A percentile compares a stretch with the other conserved stretches of the same genome.
Conservation (phyloP, 2,329 filamentous ascomycete species). For the Sclerotinia sclerotiorum region DNA sequence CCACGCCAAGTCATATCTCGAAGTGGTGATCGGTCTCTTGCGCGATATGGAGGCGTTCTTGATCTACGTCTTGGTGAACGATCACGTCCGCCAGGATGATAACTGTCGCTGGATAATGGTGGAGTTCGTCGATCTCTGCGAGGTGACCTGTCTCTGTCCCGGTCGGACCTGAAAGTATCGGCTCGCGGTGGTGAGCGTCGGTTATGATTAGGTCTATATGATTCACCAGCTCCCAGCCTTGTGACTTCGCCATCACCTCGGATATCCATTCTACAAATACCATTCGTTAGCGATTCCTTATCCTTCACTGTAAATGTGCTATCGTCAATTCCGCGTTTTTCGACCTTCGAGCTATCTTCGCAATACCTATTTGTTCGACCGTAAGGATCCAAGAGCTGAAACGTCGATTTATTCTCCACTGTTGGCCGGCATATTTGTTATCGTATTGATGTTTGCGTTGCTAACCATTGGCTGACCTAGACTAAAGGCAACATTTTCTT, state of each 20-base stretch:
- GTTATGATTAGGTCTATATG: slow-evolving; percentile 37
- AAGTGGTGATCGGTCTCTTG: slow-evolving; percentile 37
- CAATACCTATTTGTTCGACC: neutral
- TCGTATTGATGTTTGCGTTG: too few relatives aligned
- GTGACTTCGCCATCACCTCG: slow-evolving; percentile 41
- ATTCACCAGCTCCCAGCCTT: slow-evolving; percentile 40
- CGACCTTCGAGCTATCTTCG: neutral
- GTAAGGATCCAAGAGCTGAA: neutral
- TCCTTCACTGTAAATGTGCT: neutral
- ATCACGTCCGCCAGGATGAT: slow-evolving; percentile 35
- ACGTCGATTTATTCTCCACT: neutral
- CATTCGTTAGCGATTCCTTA: slow-evolving; percentile 24
- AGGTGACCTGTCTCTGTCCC: slow-evolving; percentile 35
- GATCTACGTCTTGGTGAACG: slow-evolving; percentile 39
- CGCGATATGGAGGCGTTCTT: slow-evolving; percentile 36
- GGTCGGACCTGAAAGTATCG: slow-evolving; percentile 35
- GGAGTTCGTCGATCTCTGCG: slow-evolving; percentile 34
- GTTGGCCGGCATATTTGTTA: neutral
- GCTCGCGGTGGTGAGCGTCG: slow-evolving; percentile 37
- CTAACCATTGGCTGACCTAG: neutral
- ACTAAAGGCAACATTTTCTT: neutral
- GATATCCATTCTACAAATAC: slow-evolving; percentile 22
- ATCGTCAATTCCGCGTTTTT: neutral
- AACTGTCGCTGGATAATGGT: slow-evolving; percentile 36
- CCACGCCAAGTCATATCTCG: slow-evolving; percentile 33